Conservation (phyloP, 2,329 filamentous ascomycete genomes). For the Grosmannia clavigera region DNA sequence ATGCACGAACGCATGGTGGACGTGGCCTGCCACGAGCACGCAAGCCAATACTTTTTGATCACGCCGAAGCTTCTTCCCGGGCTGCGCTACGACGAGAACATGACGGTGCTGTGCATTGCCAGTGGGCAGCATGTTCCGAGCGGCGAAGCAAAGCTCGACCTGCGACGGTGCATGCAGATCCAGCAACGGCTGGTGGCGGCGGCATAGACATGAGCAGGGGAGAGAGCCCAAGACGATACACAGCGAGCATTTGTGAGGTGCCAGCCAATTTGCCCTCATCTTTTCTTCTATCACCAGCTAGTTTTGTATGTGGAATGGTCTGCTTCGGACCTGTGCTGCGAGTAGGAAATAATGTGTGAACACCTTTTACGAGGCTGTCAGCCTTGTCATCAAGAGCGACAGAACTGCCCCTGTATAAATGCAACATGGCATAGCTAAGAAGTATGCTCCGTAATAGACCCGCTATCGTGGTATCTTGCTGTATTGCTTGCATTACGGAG, state of each 20-base stretch:
- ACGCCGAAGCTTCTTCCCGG: constrained; percentile 87
- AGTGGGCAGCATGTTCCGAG: constrained; percentile 64
- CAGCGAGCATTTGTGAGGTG: background rate
- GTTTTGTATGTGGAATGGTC: background rate
- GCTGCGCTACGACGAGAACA: constrained; percentile 74
- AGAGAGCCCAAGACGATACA: background rate
- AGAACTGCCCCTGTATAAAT: too few relatives aligned
- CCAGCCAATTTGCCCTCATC: background rate
- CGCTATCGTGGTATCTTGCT: too few relatives aligned
- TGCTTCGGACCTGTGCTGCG: background rate
- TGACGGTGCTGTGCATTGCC: constrained; percentile 89
- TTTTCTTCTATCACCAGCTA: background rate
- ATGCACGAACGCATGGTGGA: constrained; percentile 97
- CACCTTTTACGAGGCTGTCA: too few relatives aligned
- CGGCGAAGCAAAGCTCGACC: constrained; percentile 39
- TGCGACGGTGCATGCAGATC: constrained; percentile 16
- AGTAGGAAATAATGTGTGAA: too few relatives aligned
- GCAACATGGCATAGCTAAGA: too few relatives aligned
- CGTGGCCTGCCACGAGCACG: constrained; percentile 77
- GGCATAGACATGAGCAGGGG: background rate
- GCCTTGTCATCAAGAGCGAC: too few relatives aligned
- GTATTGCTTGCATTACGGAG: too few relatives aligned
- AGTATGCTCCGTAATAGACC: too few relatives aligned
- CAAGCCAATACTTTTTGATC: constrained; percentile 88
- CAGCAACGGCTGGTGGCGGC: constrained; percentile 8